Conservation (phyloP, 257 asterid species). For the Solanum peruvianum region DNA sequence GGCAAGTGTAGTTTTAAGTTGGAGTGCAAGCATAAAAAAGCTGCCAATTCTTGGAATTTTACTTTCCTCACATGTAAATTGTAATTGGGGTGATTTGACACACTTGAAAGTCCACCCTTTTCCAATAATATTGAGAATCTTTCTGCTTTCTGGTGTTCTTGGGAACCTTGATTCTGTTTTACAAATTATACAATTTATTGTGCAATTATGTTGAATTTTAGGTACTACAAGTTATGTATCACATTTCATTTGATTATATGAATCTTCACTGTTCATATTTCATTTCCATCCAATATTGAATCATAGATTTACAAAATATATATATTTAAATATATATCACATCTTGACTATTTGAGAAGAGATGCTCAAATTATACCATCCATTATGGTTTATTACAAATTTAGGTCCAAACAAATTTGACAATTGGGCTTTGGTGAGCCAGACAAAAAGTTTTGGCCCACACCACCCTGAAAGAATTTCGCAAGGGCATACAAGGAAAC, state of each 20-base stretch:
- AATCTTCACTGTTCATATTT: not conserved
- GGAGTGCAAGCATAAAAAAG: constrained; percentile 8
- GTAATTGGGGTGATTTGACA: constrained; percentile 1
- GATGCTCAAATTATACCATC: not conserved
- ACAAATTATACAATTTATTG: not conserved
- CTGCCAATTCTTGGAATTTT: constrained; percentile 4
- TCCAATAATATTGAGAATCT: not conserved
- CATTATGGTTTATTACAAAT: not conserved
- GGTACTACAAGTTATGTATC: not conserved
- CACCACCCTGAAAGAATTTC: not conserved
- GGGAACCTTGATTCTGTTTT: not conserved
- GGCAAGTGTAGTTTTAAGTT: not conserved
- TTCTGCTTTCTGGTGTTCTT: not conserved
- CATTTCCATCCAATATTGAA: not conserved
- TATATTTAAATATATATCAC: too few species aligned
- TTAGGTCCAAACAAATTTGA: not conserved
- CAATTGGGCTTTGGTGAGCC: not conserved
- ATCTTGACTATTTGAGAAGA: not conserved
- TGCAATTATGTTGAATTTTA: not conserved
- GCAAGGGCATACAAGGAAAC: not conserved
- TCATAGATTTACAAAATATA: too few species aligned
- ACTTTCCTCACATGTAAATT: not conserved
- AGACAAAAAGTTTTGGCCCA: not conserved
- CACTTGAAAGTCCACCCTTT: constrained; percentile 5
- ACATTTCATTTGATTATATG: not conserved